phyloP scores from a whole-genome alignment of 2,329 filamentous ascomycete species.

The Chaetomium sp. region DNA sequence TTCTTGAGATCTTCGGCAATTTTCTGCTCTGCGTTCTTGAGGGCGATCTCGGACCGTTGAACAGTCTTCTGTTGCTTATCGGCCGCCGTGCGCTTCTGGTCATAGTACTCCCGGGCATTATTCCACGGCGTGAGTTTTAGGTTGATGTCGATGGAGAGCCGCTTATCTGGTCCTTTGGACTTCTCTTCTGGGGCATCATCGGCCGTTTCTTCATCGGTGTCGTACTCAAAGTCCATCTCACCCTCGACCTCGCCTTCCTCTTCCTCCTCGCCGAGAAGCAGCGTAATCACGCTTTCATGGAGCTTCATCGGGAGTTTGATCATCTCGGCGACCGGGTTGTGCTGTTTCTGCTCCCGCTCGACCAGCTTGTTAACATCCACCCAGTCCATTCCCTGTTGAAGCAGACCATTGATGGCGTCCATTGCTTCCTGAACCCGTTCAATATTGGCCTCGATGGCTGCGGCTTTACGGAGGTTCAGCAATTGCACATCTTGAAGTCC shows the following conservation, averaged over 20 bases:
- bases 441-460: conserved; percentile 85
- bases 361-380: conserved; percentile 85
- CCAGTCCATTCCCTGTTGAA: conserved; percentile 97
- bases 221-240: conserved; percentile 49
- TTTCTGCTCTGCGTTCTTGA: conserved; percentile 90
- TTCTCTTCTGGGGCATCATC: conserved; percentile 42
- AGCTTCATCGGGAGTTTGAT: conserved; percentile 88
- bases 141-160: conserved; percentile 79
- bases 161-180: conserved; percentile 52
- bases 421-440: conserved; percentile 91
- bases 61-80: conserved; percentile 86
- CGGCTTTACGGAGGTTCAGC: conserved; percentile 83
- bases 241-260: conserved; percentile 57
- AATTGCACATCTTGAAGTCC: conserved; percentile 80
- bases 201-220: conserved; percentile 64
- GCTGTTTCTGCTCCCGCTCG: conserved; percentile 77
- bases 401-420: conserved; percentile 87
- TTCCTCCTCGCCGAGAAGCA: conserved; percentile 73
- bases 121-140: conserved; percentile 80
- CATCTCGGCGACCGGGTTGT: conserved; percentile 82
- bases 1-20: conserved; percentile 84
- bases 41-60: conserved; percentile 75
- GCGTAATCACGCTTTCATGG: conserved; percentile 83
- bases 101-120: conserved; percentile 90
- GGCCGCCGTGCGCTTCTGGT: conserved; percentile 80